These are phyloP conservation scores for Myriosclerotinia scirpicola DNA, from an alignment of 2,329 filamentous ascomycete species.

Conservation along the genomic window DNA sequence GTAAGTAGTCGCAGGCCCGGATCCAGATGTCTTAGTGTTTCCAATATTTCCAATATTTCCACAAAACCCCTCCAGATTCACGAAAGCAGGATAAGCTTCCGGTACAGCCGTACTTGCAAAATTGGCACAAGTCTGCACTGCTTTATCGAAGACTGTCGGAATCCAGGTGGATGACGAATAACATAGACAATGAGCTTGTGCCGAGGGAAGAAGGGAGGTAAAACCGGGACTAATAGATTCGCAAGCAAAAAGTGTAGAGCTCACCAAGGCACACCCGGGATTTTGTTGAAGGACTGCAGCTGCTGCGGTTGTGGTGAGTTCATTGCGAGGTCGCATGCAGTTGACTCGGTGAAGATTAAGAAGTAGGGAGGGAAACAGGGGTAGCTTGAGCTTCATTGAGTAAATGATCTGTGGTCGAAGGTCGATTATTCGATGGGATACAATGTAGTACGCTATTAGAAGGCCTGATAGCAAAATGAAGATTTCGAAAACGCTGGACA, in stretches of 20 bases:
- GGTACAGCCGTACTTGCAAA: conserved; percentile 29
- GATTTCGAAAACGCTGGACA: neutral
- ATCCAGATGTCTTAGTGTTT: neutral
- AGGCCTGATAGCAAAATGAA: neutral
- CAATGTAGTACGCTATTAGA: neutral
- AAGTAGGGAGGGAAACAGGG: conserved; percentile 12
- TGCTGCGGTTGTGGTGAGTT: conserved; percentile 16
- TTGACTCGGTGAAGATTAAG: neutral
- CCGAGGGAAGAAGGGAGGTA: conserved; percentile 28
- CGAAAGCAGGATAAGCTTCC: conserved; percentile 26
- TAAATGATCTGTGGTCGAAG: neutral
- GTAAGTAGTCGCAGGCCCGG: neutral
- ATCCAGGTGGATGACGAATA: conserved; percentile 33
- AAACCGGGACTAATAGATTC: conserved; percentile 32
- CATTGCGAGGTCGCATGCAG: conserved; percentile 4
- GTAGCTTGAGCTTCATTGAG: conserved; percentile 16
- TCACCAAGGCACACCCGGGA: conserved; percentile 27
- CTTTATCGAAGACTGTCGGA: conserved; percentile 33
- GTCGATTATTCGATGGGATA: neutral
- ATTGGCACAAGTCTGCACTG: conserved; percentile 31
- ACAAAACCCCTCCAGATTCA: conserved; percentile 31
- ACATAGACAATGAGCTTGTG: conserved; percentile 37
- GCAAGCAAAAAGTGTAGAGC: conserved; percentile 33
- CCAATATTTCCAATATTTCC: conserved; percentile 12
- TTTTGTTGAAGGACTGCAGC: conserved; percentile 27